These are phyloP conservation scores for Bauhinia variegata DNA, from an alignment of 306 rosid genomes.

Conservation along the genomic window DNA sequence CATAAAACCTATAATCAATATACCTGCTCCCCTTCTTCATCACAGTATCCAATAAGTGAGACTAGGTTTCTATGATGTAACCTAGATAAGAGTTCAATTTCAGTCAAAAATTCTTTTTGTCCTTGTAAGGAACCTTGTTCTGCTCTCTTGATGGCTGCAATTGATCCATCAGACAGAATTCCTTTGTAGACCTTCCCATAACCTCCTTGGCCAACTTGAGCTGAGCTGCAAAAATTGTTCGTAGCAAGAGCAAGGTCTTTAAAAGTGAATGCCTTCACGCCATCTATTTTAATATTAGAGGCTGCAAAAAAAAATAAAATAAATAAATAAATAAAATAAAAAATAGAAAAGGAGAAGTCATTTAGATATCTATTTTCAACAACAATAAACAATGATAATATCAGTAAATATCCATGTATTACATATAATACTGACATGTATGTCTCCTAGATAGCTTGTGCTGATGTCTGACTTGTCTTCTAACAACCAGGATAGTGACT, in stretches of 20 bases:
- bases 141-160: constrained; percentile 84
- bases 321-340: too few species aligned
- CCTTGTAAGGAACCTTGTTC: constrained; percentile 93
- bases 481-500: constrained; percentile 43
- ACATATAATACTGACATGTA: constrained; percentile 50
- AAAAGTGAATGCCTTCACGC: constrained; percentile 69
- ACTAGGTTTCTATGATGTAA: constrained; percentile 92
- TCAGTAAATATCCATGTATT: neutral
- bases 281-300: constrained; percentile 72
- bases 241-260: constrained; percentile 78
- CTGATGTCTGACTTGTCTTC: constrained; percentile 45
- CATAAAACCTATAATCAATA: constrained; percentile 21
- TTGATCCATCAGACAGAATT: constrained; percentile 54
- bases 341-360: too few species aligned
- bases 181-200: constrained; percentile 96
- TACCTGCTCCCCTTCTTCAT: constrained; percentile 87
- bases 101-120: constrained; percentile 86
- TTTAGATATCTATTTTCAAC: constrained; percentile 29
- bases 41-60: constrained; percentile 76
- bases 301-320: constrained; percentile 66
- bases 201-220: constrained; percentile 87
- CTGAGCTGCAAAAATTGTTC: constrained; percentile 57
- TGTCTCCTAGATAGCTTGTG: constrained; percentile 52
- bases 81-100: constrained; percentile 85
- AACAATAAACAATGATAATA: constrained; percentile 12